Evolutionary conservation across 2,329 filamentous ascomycete genomes (phyloP).

Genomic region (Aspergillus sp.): DNA sequence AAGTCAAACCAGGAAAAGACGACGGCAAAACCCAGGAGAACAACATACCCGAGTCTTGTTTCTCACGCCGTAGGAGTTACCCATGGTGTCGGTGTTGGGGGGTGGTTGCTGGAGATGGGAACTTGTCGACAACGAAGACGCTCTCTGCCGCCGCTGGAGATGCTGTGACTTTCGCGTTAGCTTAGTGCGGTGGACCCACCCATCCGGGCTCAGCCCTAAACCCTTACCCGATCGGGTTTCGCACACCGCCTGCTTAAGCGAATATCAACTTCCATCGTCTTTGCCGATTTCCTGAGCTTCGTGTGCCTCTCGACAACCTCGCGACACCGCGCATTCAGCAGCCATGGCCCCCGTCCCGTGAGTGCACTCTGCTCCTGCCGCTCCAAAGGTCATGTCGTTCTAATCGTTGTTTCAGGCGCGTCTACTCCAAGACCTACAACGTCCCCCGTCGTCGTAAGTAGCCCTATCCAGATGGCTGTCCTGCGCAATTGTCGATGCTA

Average conservation of each 20-base stretch:
- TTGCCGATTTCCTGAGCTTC: constrained; percentile 16
- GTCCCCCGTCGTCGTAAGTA: constrained; percentile 74
- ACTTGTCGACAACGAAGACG: constrained; percentile 29
- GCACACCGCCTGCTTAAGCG: constrained; percentile 11
- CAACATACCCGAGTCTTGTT: constrained; percentile 70
- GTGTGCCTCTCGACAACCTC: constrained; percentile 21
- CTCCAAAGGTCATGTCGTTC: constrained; percentile 22
- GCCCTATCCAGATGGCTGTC: constrained; percentile 9
- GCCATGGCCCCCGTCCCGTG: constrained; percentile 35
- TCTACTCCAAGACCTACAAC: constrained; percentile 99
- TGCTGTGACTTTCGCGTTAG: constrained; percentile 14
- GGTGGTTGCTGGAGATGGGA: constrained; percentile 25
- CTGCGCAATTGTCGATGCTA: constrained; percentile 22
- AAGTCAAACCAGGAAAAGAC: constrained; percentile 2
- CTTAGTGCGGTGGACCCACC: constrained; percentile 18
- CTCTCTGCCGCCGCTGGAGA: constrained; percentile 17
- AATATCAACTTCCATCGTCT: constrained; percentile 12
- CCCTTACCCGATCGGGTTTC: too few species aligned
- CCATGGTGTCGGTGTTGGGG: constrained; percentile 58
- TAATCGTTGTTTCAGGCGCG: constrained; percentile 41
- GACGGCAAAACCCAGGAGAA: constrained; percentile 1
- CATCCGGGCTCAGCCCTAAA: constrained; percentile 14
- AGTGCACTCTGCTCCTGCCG: constrained; percentile 28
- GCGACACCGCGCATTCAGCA: constrained; percentile 32
- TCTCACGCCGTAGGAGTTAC: constrained; percentile 80